Evolutionary conservation across 2,329 filamentous ascomycete genomes (phyloP).

Genomic region (Rhinocladiella similis): DNA sequence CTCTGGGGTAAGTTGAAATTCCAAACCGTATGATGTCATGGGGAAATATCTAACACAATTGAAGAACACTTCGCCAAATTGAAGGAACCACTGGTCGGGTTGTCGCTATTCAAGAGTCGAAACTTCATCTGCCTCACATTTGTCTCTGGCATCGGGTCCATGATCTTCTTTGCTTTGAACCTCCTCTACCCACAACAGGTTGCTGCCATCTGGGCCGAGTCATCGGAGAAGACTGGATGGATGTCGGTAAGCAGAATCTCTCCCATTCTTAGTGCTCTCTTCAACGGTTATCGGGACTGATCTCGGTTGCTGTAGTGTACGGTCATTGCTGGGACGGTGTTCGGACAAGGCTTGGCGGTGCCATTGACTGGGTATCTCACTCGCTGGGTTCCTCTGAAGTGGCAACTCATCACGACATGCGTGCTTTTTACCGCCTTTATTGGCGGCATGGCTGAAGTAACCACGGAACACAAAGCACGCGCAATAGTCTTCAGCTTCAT

Average conservation of each 20-base stretch:
- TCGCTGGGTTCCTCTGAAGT: constrained; percentile 21
- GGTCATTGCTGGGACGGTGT: no score
- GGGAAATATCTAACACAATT: no score
- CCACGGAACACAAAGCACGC: neutral
- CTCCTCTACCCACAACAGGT: constrained; percentile 49
- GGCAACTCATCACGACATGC: constrained; percentile 28
- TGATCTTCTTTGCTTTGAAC: constrained; percentile 48
- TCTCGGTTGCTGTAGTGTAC: constrained; percentile 33
- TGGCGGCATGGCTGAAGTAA: constrained; percentile 23
- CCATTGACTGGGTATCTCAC: no score
- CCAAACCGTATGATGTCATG: no score
- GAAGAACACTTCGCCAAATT: constrained; percentile 17
- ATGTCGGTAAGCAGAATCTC: no score
- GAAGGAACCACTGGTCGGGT: constrained; percentile 43
- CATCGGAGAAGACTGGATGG: constrained; percentile 31
- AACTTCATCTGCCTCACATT: constrained; percentile 39
- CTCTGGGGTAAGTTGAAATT: no score
- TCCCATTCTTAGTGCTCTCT: no score
- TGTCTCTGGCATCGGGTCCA: constrained; percentile 41
- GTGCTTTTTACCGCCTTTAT: constrained; percentile 24
- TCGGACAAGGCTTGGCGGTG: no score
- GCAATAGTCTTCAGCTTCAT: constrained; percentile 28
- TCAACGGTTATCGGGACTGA: constrained; percentile 30
- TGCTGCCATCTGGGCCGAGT: constrained; percentile 39
- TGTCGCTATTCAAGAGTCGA: constrained; percentile 43